A percentile compares a stretch with the other conserved stretches of the same genome.
phyloP scores from a whole-genome alignment of 345 rosid genomes.

The Eucalyptus microcorys region DNA sequence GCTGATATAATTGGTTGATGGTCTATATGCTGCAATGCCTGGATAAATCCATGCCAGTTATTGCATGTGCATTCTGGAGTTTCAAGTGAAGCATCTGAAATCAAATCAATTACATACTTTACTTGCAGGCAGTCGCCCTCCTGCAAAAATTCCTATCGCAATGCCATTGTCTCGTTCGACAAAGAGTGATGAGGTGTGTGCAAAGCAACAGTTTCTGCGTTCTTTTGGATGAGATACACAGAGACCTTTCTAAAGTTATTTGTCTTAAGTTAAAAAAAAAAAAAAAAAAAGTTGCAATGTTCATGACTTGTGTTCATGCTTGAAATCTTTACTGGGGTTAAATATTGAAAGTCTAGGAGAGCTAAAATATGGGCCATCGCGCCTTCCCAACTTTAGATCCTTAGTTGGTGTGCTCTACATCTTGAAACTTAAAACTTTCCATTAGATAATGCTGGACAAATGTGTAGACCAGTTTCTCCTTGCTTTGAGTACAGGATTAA shows the following conservation, averaged over 20 bases:
- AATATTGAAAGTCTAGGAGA: not conserved
- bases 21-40: not conserved
- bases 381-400: not conserved
- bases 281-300: not conserved
- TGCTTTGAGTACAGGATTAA: not conserved
- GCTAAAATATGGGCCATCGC: not conserved
- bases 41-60: not conserved
- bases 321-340: not conserved
- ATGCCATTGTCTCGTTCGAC: constrained; percentile 44
- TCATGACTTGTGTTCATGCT: not conserved
- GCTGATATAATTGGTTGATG: not conserved
- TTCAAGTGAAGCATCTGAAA: not conserved
- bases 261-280: not conserved
- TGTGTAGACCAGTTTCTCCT: not conserved
- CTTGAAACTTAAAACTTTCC: not conserved
- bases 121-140: constrained; percentile 66
- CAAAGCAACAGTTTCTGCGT: not conserved
- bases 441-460: not conserved
- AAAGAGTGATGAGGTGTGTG: constrained; percentile 59
- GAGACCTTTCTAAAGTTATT: not conserved
- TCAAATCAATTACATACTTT: not conserved
- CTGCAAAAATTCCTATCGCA: constrained; percentile 86
- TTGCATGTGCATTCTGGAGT: not conserved
- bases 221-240: not conserved
- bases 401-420: not conserved